Base-by-base conservation (phyloP, 2,329 filamentous ascomycete genomes). In the Ophiostoma fasciatum region DNA sequence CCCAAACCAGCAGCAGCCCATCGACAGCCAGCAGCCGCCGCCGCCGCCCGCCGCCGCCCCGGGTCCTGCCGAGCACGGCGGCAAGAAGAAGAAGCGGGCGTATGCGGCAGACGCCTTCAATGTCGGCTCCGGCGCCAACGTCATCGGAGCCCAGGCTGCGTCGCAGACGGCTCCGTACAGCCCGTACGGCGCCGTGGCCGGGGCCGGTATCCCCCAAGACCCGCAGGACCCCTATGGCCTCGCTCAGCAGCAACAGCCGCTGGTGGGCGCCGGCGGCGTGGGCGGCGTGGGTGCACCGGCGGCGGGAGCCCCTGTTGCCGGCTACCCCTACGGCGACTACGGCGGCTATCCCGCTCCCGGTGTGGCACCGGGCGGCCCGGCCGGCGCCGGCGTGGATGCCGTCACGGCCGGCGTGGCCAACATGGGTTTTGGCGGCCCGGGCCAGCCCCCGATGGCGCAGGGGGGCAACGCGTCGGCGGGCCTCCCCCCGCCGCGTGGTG, bases 21-120 rank as follows among this genome's bases (percentile, higher is more conserved):
- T 63, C 42, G 51, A 59, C 33, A 56, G 59, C 39, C 57, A 59
- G 39, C 51, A 53, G 10, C 49, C 58, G 9, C 56, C 54, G 4
- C 51, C 49, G 27, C 44, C n/a, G n/a, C n/a, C n/a, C n/a, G n/a
- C n/a, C n/a, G n/a, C n/a, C n/a, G n/a, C n/a, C n/a, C n/a, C n/a
- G n/a, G n/a, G n/a, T n/a, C 49, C 49, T 29, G 50, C 58, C 21
- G 64, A 65, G 29, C 62, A 63, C 31, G 67, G n/a, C n/a, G n/a
- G 62, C 44, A 77, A 71, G 57, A 85, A 85, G 65, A 94, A 94
- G 74, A 94, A 93, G 71, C 74, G 85, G 65, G 79, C 82, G 39
- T 96, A 96, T 63, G 90, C 90, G 37, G 83, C 83, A 39, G 82
- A 92, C 58, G 88, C 88, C 31, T 98, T 93, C 58, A 88, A 93